Conservation (phyloP, 768 basidiomycete species). For the Leucocoprinus birnbaumii region DNA sequence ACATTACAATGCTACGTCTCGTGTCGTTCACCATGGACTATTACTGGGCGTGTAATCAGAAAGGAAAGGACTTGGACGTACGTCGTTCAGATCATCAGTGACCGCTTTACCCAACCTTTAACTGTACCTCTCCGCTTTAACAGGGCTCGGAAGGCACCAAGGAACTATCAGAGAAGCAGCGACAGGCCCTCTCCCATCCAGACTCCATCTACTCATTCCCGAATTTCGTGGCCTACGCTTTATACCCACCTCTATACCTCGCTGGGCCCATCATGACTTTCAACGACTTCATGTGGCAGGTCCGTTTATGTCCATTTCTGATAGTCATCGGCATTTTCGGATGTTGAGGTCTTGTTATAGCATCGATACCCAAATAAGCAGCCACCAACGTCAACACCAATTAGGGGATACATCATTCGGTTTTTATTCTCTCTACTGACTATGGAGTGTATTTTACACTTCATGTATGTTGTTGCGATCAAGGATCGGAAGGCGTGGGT, state of each 20-base stretch:
- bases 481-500: constrained; percentile 85
- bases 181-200: constrained; percentile 53
- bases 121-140: constrained; percentile 13
- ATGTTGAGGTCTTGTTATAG: constrained; percentile 29
- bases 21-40: constrained; percentile 94
- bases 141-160: constrained; percentile 9
- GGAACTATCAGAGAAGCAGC: constrained; percentile 53
- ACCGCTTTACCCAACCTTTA: too few species aligned
- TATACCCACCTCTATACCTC: constrained; percentile 94
- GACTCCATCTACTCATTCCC: constrained; percentile 57
- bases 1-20: constrained; percentile 92
- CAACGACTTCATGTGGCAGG: constrained; percentile 95
- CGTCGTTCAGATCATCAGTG: too few species aligned
- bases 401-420: constrained; percentile 61
- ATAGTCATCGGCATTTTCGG: neutral
- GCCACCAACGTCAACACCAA: constrained; percentile 31
- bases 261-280: constrained; percentile 96
- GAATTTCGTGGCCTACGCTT: constrained; percentile 80
- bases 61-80: constrained; percentile 16
- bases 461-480: constrained; percentile 96
- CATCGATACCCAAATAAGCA: constrained; percentile 49
- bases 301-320: constrained; percentile 29
- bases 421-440: constrained; percentile 71
- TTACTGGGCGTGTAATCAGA: constrained; percentile 68
- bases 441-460: constrained; percentile 91